Percentiles rank a stretch among this genome's conserved stretches.
Conservation (phyloP, 2,329 filamentous ascomycete genomes). For the Stagonosporopsis tanaceti region DNA sequence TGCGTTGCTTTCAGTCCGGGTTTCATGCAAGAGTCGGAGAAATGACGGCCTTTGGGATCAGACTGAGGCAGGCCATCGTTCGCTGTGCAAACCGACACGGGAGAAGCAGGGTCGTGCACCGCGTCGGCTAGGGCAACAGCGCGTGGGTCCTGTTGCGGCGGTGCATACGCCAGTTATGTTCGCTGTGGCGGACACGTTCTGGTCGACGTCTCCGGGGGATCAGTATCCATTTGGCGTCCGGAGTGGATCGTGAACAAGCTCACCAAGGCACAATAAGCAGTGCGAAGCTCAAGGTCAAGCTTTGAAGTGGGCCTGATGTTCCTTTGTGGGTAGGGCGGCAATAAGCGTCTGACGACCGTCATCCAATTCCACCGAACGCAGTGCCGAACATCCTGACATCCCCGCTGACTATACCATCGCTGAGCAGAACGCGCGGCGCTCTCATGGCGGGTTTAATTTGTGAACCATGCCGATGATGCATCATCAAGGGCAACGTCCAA, state of each 20-base stretch:
- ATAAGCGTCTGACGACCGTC: neutral
- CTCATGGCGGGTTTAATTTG: neutral
- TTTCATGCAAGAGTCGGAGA: too few species aligned
- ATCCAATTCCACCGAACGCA: neutral
- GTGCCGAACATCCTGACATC: conserved; percentile 6
- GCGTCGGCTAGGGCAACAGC: neutral
- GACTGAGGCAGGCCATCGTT: neutral
- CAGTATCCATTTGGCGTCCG: neutral
- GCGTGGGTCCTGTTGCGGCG: neutral
- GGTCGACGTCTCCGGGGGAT: conserved; percentile 1
- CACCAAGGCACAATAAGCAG: conserved; percentile 12
- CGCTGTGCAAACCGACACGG: neutral
- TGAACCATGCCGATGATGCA: conserved; percentile 3
- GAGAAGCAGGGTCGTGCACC: neutral
- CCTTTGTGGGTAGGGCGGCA: conserved; percentile 3
- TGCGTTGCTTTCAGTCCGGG: too few species aligned
- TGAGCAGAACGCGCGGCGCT: conserved; percentile 7
- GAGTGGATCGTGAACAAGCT: conserved; percentile 3
- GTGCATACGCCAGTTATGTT: conserved; percentile 2
- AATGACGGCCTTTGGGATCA: too few species aligned
- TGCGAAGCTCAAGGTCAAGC: conserved; percentile 7
- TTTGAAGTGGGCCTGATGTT: conserved; percentile 3
- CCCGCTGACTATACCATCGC: conserved; percentile 2
- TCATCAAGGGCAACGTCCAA: conserved; percentile 1
- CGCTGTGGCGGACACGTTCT: conserved; percentile 3